Evolutionary conservation across 768 basidiomycete species (phyloP), one percentile per base, ranked within the genome.

Genomic region (Boletus sensibilis): DNA sequence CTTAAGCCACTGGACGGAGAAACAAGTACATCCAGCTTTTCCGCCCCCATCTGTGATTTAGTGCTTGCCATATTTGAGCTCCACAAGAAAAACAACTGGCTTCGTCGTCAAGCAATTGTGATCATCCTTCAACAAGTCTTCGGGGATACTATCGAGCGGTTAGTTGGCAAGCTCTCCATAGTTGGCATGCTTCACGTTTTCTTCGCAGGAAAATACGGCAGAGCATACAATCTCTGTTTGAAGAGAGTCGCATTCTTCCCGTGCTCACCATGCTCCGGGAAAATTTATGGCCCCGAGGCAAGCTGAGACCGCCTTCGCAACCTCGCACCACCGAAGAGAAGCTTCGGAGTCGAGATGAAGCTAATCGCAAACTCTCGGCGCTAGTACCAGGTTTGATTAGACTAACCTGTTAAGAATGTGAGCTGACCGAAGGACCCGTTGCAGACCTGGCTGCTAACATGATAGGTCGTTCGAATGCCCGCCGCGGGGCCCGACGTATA

Each of bases 131-230:
- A 98, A 68, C 96, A 98, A 68, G 86, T 98, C 4, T 79, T 99
- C 3, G 96, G 95, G 12, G 91, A 92, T 14, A 98, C 97, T 0
- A 94, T 98, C 63, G 97, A 99, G 72, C 79, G 94, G 96, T 96
- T 51, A 64, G 82, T 70, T 0, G 31, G 31, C 33, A 29, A 43
- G 27, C 20, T 63, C 29, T 48, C 4, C 53, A 6, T 10, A 20
- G 18, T 27, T 35, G 7, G 6, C 16, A 14, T 14, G 5, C 41
- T 56, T 66, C 33, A 65, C 8, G 1, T 25, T 33, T 50, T 16
- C n/a, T 43, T 50, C 53, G 33, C 64, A 98, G 95, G 59, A 95
- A 96, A 82, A 79, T 97, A 44, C 86, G 92, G 9, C 95, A 96
- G 60, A 86, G 82, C 18, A 74, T 88, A 43, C 87, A 82, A 49